phyloP scores from a whole-genome alignment of 805 yeast genomes.

The Saccharomyces jurei region DNA sequence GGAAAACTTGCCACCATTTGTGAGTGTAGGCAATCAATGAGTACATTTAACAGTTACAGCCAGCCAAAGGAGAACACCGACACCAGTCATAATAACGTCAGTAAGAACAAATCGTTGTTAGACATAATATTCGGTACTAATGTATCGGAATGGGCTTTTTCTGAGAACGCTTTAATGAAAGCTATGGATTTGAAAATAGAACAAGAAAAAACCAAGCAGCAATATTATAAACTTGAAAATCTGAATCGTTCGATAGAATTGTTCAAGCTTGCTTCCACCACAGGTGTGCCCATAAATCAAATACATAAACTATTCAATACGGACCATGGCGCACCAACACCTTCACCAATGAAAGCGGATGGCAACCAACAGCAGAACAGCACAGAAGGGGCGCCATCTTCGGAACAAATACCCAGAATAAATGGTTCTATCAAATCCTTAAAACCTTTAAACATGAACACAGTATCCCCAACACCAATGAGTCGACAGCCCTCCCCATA shows the following conservation, averaged over 20 bases:
- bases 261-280: slow-evolving; percentile 48
- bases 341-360: not conserved
- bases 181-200: slow-evolving; percentile 56
- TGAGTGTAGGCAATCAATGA: not conserved
- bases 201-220: slow-evolving; percentile 79
- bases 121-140: slow-evolving; percentile 44
- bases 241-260: slow-evolving; percentile 53
- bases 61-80: not conserved
- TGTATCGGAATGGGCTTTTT: slow-evolving; percentile 43
- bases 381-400: not conserved
- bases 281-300: slow-evolving; percentile 55
- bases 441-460: not conserved
- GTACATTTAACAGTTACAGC: not conserved
- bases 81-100: not conserved
- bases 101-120: slow-evolving; percentile 8
- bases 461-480: not conserved
- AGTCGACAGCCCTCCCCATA: slow-evolving; percentile 12
- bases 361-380: not conserved
- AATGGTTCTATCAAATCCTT: not conserved
- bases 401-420: not conserved
- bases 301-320: slow-evolving; percentile 49
- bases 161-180: slow-evolving; percentile 49
- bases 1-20: not conserved
- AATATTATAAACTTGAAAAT: slow-evolving; percentile 58
- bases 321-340: slow-evolving; percentile 7